These are phyloP conservation scores for Datura wrightii DNA, from an alignment of 257 asterid species.

Conservation along the genomic window DNA sequence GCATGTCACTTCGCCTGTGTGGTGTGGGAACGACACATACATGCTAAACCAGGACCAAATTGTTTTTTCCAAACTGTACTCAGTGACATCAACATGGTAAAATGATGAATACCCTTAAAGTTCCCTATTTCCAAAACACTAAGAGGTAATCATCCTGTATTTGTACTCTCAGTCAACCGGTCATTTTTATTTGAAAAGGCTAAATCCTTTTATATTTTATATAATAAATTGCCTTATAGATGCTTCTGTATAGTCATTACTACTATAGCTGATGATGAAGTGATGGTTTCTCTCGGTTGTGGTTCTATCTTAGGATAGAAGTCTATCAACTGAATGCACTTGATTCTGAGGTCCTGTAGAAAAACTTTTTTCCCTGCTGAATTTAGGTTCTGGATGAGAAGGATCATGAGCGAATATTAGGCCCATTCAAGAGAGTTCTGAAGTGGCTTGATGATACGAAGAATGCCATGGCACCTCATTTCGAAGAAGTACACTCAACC, in stretches of 20 bases:
- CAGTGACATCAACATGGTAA: not conserved
- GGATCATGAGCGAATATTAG: conserved; percentile 59
- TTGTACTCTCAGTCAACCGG: not conserved
- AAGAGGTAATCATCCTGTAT: not conserved
- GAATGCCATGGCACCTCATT: conserved; percentile 65
- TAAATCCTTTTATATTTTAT: not conserved
- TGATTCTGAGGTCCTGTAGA: not conserved
- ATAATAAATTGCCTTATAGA: not conserved
- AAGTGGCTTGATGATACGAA: conserved; percentile 69
- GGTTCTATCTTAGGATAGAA: not conserved
- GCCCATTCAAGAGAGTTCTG: conserved; percentile 57
- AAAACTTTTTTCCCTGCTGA: not conserved
- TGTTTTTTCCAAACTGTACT: no score
- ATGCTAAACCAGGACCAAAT: no score
- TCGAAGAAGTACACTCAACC: conserved; percentile 61
- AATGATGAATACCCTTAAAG: not conserved
- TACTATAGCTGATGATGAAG: not conserved
- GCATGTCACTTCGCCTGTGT: not conserved
- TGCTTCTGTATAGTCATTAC: not conserved
- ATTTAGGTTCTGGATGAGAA: conserved; percentile 60
- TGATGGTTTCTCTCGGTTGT: not conserved
- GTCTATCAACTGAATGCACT: not conserved
- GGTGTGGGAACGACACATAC: not conserved
- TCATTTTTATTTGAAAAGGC: not conserved
- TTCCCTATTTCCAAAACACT: not conserved